These are phyloP conservation scores for Aphelidium insulamus DNA, from an alignment of 371 early-diverging fungal species.

Conservation along the genomic window DNA sequence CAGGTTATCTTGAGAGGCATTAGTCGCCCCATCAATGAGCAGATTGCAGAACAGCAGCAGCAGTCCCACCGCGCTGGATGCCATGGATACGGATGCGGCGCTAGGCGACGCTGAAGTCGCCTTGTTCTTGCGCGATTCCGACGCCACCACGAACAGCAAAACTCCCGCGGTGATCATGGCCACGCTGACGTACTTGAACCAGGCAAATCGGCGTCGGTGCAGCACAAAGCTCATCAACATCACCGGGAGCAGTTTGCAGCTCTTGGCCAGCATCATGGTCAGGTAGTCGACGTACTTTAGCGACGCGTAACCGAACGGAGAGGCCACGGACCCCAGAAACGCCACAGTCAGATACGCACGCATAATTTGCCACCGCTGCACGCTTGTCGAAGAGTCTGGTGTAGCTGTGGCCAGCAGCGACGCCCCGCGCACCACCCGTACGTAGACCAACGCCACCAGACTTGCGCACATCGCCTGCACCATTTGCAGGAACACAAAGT, in stretches of 20 bases:
- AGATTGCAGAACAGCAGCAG: conserved; percentile 61
- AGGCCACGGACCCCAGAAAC: conserved; percentile 44
- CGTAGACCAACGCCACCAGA: conserved; percentile 44
- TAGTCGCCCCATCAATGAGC: conserved; percentile 81
- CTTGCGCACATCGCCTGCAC: conserved; percentile 59
- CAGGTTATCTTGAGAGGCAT: conserved; percentile 90
- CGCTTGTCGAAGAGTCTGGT: too few relatives aligned
- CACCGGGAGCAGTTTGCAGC: conserved; percentile 93
- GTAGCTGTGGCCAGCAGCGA: too few relatives aligned
- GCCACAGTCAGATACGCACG: conserved; percentile 62
- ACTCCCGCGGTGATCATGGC: conserved; percentile 69
- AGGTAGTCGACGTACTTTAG: conserved; percentile 90
- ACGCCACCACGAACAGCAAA: conserved; percentile 64
- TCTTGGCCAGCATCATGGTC: conserved; percentile 87
- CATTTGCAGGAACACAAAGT: conserved; percentile 69
- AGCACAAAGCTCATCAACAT: conserved; percentile 81
- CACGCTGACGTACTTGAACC: conserved; percentile 65
- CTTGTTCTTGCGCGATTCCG: conserved; percentile 15
- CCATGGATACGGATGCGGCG: conserved; percentile 1
- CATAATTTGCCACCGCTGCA: too few relatives aligned
- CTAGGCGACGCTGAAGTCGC: conserved; percentile 8
- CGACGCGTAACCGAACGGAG: conserved; percentile 83
- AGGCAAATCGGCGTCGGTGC: conserved; percentile 57
- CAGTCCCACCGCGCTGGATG: conserved; percentile 40
- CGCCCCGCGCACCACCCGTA: too few relatives aligned